phyloP scores from a whole-genome alignment of 2,329 filamentous ascomycete species.

The Hymenotorrendiella dingleyae region DNA sequence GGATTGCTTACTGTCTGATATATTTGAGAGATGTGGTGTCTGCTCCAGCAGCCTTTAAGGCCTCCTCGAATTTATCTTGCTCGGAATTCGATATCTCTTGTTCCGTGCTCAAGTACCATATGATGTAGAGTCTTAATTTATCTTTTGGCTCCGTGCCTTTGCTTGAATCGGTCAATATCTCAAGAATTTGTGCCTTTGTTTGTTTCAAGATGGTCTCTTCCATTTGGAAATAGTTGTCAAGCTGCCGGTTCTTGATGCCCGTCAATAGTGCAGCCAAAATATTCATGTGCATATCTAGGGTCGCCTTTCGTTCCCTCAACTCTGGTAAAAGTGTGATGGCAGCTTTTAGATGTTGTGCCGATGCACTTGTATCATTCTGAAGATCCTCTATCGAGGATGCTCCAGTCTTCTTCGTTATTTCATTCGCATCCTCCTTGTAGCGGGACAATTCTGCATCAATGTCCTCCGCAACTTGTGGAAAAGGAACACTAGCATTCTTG shows the following conservation, averaged over 20 bases:
- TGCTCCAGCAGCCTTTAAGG: constrained; percentile 67
- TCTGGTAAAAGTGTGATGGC: constrained; percentile 92
- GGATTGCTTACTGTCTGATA: constrained; percentile 64
- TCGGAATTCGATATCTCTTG: constrained; percentile 78
- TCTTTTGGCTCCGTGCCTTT: constrained; percentile 82
- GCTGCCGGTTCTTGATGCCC: constrained; percentile 88
- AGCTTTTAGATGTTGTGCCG: constrained; percentile 89
- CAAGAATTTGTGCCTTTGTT: constrained; percentile 80
- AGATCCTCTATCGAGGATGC: constrained; percentile 89
- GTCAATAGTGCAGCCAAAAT: constrained; percentile 71
- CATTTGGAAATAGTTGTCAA: constrained; percentile 93
- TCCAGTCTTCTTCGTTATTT: constrained; percentile 92
- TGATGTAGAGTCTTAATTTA: constrained; percentile 90
- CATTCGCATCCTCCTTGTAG: constrained; percentile 92
- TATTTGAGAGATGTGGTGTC: constrained; percentile 78
- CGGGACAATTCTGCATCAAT: constrained; percentile 89
- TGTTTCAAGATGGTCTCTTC: constrained; percentile 92
- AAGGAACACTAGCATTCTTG: constrained; percentile 83
- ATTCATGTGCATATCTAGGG: constrained; percentile 98
- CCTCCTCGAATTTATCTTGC: constrained; percentile 80
- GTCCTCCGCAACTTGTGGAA: constrained; percentile 93
- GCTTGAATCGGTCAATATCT: constrained; percentile 72
- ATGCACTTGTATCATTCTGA: constrained; percentile 80
- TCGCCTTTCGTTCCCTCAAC: constrained; percentile 84
- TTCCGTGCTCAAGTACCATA: constrained; percentile 94